Evolutionary conservation across 177 flowering plant genomes (phyloP).

Genomic region (Vitis hybrid): DNA sequence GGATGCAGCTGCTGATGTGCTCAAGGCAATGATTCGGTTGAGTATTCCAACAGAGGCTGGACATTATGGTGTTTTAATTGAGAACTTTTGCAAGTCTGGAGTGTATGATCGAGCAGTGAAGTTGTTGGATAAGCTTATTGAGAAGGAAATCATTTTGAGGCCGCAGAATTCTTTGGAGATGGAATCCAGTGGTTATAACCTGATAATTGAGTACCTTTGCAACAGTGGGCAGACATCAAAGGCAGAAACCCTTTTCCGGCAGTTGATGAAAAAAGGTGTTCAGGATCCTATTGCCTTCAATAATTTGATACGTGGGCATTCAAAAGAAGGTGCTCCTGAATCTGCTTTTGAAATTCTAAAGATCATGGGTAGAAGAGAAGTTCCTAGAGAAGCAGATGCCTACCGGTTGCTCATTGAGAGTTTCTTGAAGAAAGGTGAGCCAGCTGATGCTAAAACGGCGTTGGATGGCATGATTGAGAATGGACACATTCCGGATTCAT

Average conservation of each 20-base stretch:
- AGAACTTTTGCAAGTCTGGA: conserved; percentile 63
- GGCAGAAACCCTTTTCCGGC: conserved; percentile 79
- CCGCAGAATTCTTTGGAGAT: conserved; percentile 52
- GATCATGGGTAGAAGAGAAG: conserved; percentile 79
- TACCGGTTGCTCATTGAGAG: conserved; percentile 59
- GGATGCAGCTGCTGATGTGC: conserved; percentile 76
- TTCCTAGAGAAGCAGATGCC: conserved; percentile 55
- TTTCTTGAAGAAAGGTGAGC: conserved; percentile 78
- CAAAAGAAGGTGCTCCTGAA: conserved; percentile 78
- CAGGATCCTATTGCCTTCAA: conserved; percentile 74
- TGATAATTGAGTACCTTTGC: conserved; percentile 74
- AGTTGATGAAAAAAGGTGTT: conserved; percentile 90
- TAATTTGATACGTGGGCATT: conserved; percentile 76
- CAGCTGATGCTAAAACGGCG: conserved; percentile 87
- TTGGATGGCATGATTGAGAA: conserved; percentile 88
- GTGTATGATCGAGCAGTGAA: conserved; percentile 62
- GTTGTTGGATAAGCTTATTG: conserved; percentile 70
- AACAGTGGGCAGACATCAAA: conserved; percentile 64
- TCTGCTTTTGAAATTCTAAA: conserved; percentile 70
- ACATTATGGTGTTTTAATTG: conserved; percentile 87
- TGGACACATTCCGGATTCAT: conserved; percentile 72
- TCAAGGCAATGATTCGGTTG: conserved; percentile 71
- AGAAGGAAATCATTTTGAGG: conserved; percentile 67
- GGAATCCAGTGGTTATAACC: conserved; percentile 71
- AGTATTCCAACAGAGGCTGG: conserved; percentile 79